Conservation (phyloP, 371 early-diverging fungal genomes). For the Mortierella sp. region DNA sequence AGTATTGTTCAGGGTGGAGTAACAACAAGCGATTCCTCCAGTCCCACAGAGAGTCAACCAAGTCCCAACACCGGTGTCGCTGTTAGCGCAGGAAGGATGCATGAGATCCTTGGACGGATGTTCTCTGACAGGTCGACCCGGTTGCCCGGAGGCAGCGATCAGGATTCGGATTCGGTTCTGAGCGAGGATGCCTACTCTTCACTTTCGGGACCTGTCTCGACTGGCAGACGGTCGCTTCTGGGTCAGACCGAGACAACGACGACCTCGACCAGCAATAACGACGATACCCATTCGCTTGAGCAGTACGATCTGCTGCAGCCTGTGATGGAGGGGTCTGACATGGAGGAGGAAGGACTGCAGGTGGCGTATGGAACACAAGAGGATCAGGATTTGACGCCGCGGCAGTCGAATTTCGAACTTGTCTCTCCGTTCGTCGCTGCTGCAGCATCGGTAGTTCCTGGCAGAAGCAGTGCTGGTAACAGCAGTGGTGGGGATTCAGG, state of each 20-base stretch:
- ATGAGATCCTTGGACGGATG: constrained; percentile 51
- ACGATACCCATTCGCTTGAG: constrained; percentile 19
- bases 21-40: constrained; percentile 6
- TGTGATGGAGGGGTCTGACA: constrained; percentile 38
- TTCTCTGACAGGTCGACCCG: constrained; percentile 39
- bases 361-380: background rate
- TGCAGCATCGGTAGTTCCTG: background rate
- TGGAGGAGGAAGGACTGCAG: constrained; percentile 6
- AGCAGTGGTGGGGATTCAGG: background rate
- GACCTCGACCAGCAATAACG: background rate
- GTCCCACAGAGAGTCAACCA: constrained; percentile 34
- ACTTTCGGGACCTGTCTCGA: constrained; percentile 23
- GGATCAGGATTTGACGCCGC: background rate
- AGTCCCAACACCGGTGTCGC: constrained; percentile 25
- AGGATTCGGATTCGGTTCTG: constrained; percentile 37
- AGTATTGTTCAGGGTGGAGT: constrained; percentile 13
- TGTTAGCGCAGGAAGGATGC: constrained; percentile 48
- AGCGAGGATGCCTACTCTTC: constrained; percentile 41
- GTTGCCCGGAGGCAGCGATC: constrained; percentile 17
- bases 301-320: constrained; percentile 34
- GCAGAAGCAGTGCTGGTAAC: background rate
- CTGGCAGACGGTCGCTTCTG: background rate
- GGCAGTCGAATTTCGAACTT: background rate
- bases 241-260: constrained; percentile 13
- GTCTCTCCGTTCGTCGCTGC: background rate